Percentiles rank a stretch among this genome's conserved stretches.
phyloP scores from a whole-genome alignment of 164 flowering plant species.

The Nymphaea colorata region DNA sequence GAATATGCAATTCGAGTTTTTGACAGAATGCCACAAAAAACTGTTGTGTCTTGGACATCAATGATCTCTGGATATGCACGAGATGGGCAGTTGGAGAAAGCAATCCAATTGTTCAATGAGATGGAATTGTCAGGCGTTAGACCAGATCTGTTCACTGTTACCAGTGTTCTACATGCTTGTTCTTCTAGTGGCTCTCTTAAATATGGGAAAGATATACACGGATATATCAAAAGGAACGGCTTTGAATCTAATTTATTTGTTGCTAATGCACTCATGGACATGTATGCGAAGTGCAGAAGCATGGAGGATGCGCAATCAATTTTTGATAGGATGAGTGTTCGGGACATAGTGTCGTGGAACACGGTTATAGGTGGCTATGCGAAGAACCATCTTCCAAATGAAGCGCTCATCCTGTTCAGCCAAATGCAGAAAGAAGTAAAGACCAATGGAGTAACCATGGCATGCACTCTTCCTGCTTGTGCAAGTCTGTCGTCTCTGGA shows the following conservation, averaged over 20 bases:
- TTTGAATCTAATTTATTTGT: conserved; percentile 28
- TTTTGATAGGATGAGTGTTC: conserved; percentile 26
- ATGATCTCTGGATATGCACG: conserved; percentile 51
- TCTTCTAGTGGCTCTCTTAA: conserved; percentile 36
- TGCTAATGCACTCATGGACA: conserved; percentile 55
- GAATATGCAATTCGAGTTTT: conserved; percentile 25
- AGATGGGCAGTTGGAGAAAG: conserved; percentile 27
- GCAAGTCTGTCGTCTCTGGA: conserved; percentile 46
- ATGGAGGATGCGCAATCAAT: conserved; percentile 41
- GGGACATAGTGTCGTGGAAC: conserved; percentile 55
- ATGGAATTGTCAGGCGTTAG: conserved; percentile 35
- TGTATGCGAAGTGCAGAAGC: conserved; percentile 75
- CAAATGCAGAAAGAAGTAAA: conserved; percentile 31
- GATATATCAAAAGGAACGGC: conserved; percentile 24
- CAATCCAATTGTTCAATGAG: conserved; percentile 30
- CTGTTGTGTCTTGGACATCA: conserved; percentile 55
- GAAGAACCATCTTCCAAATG: conserved; percentile 42
- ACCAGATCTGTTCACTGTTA: conserved; percentile 34
- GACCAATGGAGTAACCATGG: conserved; percentile 33
- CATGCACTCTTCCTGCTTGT: conserved; percentile 53
- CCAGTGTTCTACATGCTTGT: conserved; percentile 52
- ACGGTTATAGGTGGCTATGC: conserved; percentile 59
- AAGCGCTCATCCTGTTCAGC: conserved; percentile 36
- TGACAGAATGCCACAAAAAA: conserved; percentile 27
- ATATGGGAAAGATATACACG: conserved; percentile 33